Evolutionary conservation across 116 monocot species (phyloP).

Genomic region (Posidonia oceanica): DNA sequence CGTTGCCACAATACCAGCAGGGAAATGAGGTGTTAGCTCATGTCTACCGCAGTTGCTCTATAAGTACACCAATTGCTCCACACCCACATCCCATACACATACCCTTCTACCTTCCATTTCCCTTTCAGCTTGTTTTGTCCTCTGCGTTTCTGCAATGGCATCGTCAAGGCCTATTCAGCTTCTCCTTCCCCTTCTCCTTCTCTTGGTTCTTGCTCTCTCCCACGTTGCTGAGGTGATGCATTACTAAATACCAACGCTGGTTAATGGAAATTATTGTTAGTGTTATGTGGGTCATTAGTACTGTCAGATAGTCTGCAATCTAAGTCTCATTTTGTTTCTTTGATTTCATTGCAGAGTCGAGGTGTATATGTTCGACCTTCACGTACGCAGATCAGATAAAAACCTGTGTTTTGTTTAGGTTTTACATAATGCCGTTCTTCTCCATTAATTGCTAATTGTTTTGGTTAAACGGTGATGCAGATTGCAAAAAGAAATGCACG

Average conservation of each 20-base stretch:
- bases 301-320: background rate
- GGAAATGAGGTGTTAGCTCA: background rate
- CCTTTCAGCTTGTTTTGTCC: background rate
- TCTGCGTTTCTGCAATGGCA: constrained; percentile 1
- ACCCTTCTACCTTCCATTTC: background rate
- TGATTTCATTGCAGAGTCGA: background rate
- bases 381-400: background rate
- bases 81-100: too few relatives aligned
- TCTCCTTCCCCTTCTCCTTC: background rate
- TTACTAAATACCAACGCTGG: too few relatives aligned
- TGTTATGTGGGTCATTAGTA: background rate
- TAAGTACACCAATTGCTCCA: background rate
- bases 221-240: constrained; percentile 8
- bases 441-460: background rate
- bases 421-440: background rate
- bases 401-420: too few relatives aligned
- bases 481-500: constrained; percentile 7
- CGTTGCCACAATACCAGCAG: background rate
- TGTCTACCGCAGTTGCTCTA: background rate
- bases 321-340: background rate
- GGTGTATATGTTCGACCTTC: background rate
- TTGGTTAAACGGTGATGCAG: background rate
- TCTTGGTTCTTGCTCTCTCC: background rate
- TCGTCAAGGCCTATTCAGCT: background rate
- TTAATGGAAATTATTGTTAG: too few relatives aligned